Evolutionary conservation across 352 stramenopile species (phyloP), one percentile per base, ranked within the genome.

Genomic region (Achlya hypogyna): DNA sequence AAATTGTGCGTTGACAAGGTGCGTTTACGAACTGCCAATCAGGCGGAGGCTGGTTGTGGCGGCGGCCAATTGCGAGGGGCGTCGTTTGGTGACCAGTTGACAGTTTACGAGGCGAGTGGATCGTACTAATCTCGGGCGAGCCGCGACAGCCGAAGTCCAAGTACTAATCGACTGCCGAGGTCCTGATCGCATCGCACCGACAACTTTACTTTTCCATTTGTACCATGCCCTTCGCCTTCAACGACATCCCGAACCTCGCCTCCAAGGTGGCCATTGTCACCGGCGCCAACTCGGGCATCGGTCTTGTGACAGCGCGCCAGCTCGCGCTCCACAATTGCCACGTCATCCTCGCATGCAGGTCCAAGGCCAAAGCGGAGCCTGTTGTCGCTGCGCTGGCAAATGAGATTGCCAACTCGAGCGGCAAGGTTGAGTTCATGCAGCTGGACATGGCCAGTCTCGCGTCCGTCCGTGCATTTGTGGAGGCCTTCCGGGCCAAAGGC

Each of bases 381-480:
- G 72, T 74, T 6, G 62, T 76, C 43, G 23, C 31, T 0, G 42
- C 59, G 1, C 58, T 78, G n/a, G 60, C 25, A 1, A 52, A 51
- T 27, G 53, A 65, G 34, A 32, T 78, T 34, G 52, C 25, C 1
- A 35, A 45, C 2, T 51, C 65, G 40, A 54, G 18, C 52, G 74
- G 74, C 18, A 60, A 32, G 4, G 74, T 78, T 16, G 66, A 78
- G 69, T 78, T 84, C 53, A 69, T 81, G 53, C 65, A 71, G 45
- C 52, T 88, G 22, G 79, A 86, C 42, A 22, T 86, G 69, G 64
- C 71, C 28, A 71, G 78, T 28, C 47, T 80, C 8, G 56, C 34
- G 27, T 87, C 74, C 62, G 72, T 89, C 20, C 71, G 65, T 10
- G 60, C 62, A 6, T 89, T 91, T 60, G 69, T 71, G 3, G 40